Base-by-base conservation (phyloP, 164 flowering plant genomes). In the Chimonanthus praecox region DNA sequence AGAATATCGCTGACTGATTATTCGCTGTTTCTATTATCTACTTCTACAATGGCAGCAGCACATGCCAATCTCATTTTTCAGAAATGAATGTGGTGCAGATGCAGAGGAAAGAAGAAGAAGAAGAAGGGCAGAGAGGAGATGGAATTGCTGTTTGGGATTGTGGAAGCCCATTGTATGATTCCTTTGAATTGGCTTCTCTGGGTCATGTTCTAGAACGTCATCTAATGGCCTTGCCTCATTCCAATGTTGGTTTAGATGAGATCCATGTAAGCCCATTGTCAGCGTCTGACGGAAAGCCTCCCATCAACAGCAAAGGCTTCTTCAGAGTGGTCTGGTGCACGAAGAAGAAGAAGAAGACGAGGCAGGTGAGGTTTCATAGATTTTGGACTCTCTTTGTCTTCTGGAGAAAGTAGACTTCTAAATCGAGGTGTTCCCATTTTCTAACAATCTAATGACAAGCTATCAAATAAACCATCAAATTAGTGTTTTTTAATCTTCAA, bases 161-260 rank as follows among this genome's bases (percentile, higher is more conserved):
- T 21, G 71, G 71, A 16, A 69, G 71, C 44, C 71, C 68, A 20
- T 69, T 69, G 18, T 69, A 69, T 47, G 71, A 69, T 49, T 69
- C 71, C 54, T 69, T 69, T 18, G 71, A 69, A 9, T 47, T 69
- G 9, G 61, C 49, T 49, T 69, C 71, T 49, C 71, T 69, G 10
- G 16, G 20, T 47, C 5, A 69, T n/a, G 8, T 69, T 18, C 33
- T 69, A 8, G 71, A 69, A 21, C 71, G 71, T 13, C n/a, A 69
- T 69, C 43, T 49, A 6, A 47, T 47, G 71, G 61, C 60, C 13
- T 5, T 69, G 45, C 60, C 71, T 11, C 6, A 13, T 2, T 21
- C 61, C 9, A 16, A 33, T 49, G 71, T 49, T 16, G 44, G 16
- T 20, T 11, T 10, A 18, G 60, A 69, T 69, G 21, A 13, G 60